Evolutionary conservation across 768 basidiomycete genomes (phyloP), one percentile per base, ranked within the genome.

Genomic region (Amylocystis lapponica): DNA sequence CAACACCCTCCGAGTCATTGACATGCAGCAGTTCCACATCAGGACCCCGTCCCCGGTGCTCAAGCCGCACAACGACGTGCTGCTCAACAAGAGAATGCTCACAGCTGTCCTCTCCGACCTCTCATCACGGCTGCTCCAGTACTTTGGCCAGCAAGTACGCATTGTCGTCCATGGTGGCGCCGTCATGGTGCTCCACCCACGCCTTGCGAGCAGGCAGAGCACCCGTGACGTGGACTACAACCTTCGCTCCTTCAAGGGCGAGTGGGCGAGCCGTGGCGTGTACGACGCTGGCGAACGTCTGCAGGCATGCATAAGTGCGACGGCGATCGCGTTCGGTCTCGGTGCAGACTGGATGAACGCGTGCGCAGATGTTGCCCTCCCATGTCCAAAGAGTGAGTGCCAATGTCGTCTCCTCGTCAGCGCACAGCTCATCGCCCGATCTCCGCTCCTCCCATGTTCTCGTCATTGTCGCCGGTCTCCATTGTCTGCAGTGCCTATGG

Each of bases 341-440:
- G 83, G 84, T 19, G 63, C 65, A 42, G 83, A 86, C 57, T 86
- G 84, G 84, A 83, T 86, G 83, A 86, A 86, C 43, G 74, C 78
- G 4, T 79, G 83, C 49, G 79, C 84, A 0, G 84, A 86, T 49
- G 69, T 83, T 12, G 80, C 83, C 2, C 66, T 86, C 36, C 84
- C 13, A 74, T 80, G 72, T 75, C 77, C 16, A 58, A 63, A 46
- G 77, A 81, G 79, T 83, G 54, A 61, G 81, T 72, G 8, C 36
- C 21, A 19, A 37, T 37, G 29, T 20, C 41, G 40, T 34, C 9
- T 26, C 11, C n/a, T n/a, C n/a, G n/a, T n/a, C n/a, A n/a, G n/a
- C n/a, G n/a, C n/a, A n/a, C n/a, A 13, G 14, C 22, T 14, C 33
- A 26, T 29, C 30, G 22, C 13, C 20, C 29, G 26, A 22, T 29